Conservation (phyloP, 176 grass and related monocot species). For the Carex kokanica region DNA sequence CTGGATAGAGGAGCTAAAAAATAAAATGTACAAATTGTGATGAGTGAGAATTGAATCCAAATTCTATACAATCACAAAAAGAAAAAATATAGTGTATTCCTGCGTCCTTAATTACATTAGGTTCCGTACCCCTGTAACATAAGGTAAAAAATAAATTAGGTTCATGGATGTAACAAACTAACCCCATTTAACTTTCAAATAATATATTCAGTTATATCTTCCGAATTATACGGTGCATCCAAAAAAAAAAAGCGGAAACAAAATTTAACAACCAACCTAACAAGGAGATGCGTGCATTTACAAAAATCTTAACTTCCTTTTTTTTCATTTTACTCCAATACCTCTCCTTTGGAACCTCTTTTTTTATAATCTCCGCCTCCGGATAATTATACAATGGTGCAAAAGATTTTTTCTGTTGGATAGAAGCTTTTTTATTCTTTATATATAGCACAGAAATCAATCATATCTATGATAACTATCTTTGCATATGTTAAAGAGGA, state of each 20-base stretch:
- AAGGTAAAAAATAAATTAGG: not conserved
- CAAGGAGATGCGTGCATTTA: too few species aligned
- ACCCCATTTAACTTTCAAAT: not conserved
- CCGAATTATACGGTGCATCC: not conserved
- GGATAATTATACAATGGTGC: too few species aligned
- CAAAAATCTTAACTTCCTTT: not conserved
- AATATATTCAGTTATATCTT: not conserved
- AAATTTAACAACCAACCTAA: not conserved
- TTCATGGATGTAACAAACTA: not conserved
- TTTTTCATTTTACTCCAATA: not conserved
- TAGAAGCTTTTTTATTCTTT: not conserved
- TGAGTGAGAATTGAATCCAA: too few species aligned
- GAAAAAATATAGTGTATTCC: too few species aligned
- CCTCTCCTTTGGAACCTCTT: slow-evolving; percentile 2
- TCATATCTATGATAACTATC: not conserved
- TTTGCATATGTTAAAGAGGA: not conserved
- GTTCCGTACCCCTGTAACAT: not conserved
- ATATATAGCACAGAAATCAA: not conserved
- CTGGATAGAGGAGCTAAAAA: too few species aligned
- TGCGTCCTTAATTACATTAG: too few species aligned
- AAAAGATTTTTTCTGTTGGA: too few species aligned
- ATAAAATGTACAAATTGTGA: too few species aligned
- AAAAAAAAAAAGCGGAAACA: not conserved
- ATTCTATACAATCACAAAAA: too few species aligned
- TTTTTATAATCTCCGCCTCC: not conserved